These are phyloP conservation scores for Cytospora schulzeri DNA, from an alignment of 2,329 filamentous ascomycete genomes.

Conservation along the genomic window DNA sequence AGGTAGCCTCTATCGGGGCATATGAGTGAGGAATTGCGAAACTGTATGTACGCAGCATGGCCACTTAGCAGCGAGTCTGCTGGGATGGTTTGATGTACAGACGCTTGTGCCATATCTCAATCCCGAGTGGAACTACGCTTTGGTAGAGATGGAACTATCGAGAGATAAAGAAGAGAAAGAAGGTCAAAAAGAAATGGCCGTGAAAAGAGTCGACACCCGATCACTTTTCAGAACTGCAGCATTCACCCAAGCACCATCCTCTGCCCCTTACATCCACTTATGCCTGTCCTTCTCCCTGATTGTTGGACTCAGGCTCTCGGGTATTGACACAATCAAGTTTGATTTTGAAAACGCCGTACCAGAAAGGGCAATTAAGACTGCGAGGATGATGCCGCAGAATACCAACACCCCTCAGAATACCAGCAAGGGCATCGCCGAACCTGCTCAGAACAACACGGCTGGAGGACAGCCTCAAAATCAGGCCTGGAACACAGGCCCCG, in stretches of 20 bases:
- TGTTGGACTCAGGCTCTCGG: background rate
- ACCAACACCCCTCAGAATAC: too few relatives aligned
- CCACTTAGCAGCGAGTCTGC: background rate
- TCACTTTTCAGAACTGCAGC: background rate
- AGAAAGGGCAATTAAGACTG: too few relatives aligned
- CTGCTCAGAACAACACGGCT: background rate
- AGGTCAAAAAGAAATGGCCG: background rate
- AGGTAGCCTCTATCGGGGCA: too few relatives aligned
- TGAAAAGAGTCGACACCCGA: background rate
- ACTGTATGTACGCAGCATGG: background rate
- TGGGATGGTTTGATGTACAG: background rate
- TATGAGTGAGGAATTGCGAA: background rate
- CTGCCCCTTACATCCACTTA: too few relatives aligned
- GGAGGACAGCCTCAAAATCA: background rate
- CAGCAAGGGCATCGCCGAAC: background rate
- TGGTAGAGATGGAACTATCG: background rate
- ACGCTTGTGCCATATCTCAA: background rate
- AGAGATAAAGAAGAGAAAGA: too few relatives aligned
- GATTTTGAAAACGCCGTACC: too few relatives aligned
- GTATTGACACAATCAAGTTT: background rate
- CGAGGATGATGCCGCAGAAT: too few relatives aligned
- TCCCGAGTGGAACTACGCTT: too few relatives aligned
- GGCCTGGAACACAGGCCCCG: background rate
- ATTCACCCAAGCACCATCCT: background rate
- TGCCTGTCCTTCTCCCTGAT: background rate